Evolutionary conservation across 1,284 basidiomycete genomes (phyloP), one percentile per base, ranked within the genome.

Genomic region (Malassezia nana): DNA sequence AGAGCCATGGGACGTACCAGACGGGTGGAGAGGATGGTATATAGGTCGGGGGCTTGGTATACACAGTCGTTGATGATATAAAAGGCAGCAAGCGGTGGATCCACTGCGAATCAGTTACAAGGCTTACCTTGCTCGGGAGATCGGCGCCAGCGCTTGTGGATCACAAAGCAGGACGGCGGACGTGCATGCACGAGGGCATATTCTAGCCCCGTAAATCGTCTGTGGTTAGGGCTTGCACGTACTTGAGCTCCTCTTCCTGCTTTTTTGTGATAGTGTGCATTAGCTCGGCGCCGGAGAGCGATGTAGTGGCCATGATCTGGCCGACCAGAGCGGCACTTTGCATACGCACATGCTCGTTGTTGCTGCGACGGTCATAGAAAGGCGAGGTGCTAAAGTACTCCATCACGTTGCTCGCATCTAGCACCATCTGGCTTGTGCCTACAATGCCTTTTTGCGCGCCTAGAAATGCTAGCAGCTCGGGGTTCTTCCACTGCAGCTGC

Each of bases 301-400:
- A 16, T n/a, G 28, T 24, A 1, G 24, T 33, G 4, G 43, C 44
- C 31, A 44, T 29, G 18, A 31, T 33, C 26, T 56, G 48, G 2
- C 33, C 45, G 6, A 56, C 24, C 1, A 51, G 25, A 7, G 30
- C 50, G 7, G 54, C 49, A 46, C 67, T 69, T 45, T 72, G 69
- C 69, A 72, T 72, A 9, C 69, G 64, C 28, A 72, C 67, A 57
- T 68, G 62, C 57, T 72, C 66, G 35, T 72, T 72, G 45, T 66
- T 69, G 56, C 63, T 63, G 22, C 61, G 52, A 13, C 62, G 55
- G 28, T 69, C 69, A 53, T 64, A 72, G 53, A 72, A 72, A 15
- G 66, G 66, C 15, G 66, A 68, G 24, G 58, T 65, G 30, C 63
- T 62, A 44, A 72, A 72, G 50, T 72, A 72, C 7, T 66, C 55